phyloP scores from a whole-genome alignment of 345 rosid genomes.

The Eucalyptus polyanthemos region DNA sequence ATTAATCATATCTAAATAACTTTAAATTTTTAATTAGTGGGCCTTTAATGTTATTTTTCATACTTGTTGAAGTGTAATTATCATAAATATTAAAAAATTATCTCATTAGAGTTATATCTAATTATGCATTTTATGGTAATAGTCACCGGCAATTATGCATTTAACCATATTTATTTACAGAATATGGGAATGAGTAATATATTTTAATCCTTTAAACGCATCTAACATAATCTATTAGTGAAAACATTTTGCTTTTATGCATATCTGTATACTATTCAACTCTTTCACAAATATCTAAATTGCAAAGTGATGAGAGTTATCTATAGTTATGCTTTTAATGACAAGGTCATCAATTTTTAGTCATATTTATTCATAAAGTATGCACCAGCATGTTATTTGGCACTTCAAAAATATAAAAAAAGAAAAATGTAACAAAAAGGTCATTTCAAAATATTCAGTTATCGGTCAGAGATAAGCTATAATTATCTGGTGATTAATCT shows the following conservation, averaged over 20 bases:
- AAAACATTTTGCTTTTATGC: not conserved
- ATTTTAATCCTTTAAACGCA: not conserved
- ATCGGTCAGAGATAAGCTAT: not conserved
- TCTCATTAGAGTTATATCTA: not conserved
- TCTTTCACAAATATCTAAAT: not conserved
- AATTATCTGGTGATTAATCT: not conserved
- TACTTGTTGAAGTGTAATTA: not conserved
- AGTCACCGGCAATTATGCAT: not conserved
- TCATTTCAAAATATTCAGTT: not conserved
- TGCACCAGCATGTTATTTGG: not conserved
- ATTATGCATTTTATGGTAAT: not conserved
- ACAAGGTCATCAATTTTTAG: not conserved
- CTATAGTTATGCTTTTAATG: not conserved
- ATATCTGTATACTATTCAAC: not conserved
- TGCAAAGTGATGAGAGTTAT: not conserved
- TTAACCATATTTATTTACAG: not conserved
- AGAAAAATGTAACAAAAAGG: too few species aligned
- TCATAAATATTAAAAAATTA: not conserved
- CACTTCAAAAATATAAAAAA: not conserved
- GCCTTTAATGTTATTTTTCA: not conserved
- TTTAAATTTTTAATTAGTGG: not conserved
- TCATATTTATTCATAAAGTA: not conserved
- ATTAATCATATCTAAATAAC: not conserved
- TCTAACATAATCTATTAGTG: not conserved
- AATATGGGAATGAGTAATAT: not conserved